Percentiles rank a stretch among this genome's conserved stretches.
These are phyloP conservation scores for Exophiala sp. DNA, from an alignment of 2,329 filamentous ascomycete species.

Conservation along the genomic window DNA sequence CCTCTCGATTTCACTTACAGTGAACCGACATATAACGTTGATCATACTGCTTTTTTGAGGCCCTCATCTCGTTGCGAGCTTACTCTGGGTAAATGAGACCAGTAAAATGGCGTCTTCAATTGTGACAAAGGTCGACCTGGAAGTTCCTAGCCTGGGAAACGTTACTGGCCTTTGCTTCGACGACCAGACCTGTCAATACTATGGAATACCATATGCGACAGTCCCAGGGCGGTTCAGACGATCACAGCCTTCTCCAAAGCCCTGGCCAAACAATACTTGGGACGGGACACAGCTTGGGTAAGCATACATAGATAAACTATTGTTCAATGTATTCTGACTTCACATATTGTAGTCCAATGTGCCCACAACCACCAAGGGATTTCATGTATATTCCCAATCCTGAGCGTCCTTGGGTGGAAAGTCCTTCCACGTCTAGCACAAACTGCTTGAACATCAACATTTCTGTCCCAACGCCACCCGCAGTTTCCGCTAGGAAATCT, in stretches of 20 bases:
- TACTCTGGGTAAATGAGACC: background rate
- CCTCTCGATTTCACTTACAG: background rate
- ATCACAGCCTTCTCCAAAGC: background rate
- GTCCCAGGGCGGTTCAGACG: constrained; percentile 5
- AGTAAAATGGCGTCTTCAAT: too few relatives aligned
- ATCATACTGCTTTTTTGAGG: background rate
- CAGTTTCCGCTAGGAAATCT: background rate
- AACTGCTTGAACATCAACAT: constrained; percentile 4
- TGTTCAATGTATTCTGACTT: too few relatives aligned
- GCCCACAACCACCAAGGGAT: constrained; percentile 2
- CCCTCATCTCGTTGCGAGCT: background rate
- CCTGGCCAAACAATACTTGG: constrained; percentile 1
- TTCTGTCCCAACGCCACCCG: constrained; percentile 2
- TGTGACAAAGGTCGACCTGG: background rate
- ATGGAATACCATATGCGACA: constrained; percentile 2
- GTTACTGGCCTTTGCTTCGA: background rate
- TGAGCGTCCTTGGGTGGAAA: constrained; percentile 3
- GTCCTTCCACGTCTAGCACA: background rate
- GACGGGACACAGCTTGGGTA: constrained; percentile 4
- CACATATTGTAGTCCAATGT: background rate
- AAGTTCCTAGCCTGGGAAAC: background rate
- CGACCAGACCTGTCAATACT: background rate
- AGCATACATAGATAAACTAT: background rate
- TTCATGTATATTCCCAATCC: constrained; percentile 1
- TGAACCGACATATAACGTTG: background rate